Base-by-base conservation (phyloP, 2,329 filamentous ascomycete species). In the Dissoconium aciculare region DNA sequence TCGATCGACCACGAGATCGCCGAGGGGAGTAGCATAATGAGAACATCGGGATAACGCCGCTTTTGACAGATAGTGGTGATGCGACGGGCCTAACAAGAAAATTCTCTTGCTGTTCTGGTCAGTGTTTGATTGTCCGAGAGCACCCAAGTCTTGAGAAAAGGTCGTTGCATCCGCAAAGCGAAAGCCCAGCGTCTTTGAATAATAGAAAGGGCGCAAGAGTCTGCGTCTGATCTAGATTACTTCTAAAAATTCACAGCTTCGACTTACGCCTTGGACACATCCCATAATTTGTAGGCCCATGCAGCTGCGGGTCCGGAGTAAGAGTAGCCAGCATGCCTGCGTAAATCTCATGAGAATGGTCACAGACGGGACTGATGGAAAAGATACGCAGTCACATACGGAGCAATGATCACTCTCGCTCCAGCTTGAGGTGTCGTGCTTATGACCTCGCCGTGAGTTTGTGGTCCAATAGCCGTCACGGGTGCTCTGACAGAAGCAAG, bases 241-340 rank as follows among this genome's bases (percentile, higher is more conserved):
- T 19, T 11, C 11, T 12, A 13, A 23, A 23, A n/a, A 8, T 8
- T n/a, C 8, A 23, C 19, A 23, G 19, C n/a, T n/a, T 8, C 10
- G 15, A 54, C 67, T 53, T 55, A 76, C 70, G 75, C 78, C 38
- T 72, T 71, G 36, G 73, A 76, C 33, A 95, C 67, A 53, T 95
- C 84, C 29, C 92, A 74, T 5, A 71, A 70, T 56, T 82, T 89
- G 60, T 95, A 98, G 5, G 89, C 89, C 75, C 83, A 95, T 26
- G 85, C 89, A 26, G 89, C 89, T 43, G 83, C 87, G 23, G 76
- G 71, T 5, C 89, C 89, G 3, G 89, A 98, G 63, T 87, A 95
- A 2, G 71, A 63, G 59, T 93, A 98, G 38, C 89, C 89, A 36
- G 89, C 89, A 55, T 98, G 89, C 37, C 87, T 94, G 46, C 42